phyloP scores from a whole-genome alignment of 305 asterid genomes.

The Striga hermonthica region DNA sequence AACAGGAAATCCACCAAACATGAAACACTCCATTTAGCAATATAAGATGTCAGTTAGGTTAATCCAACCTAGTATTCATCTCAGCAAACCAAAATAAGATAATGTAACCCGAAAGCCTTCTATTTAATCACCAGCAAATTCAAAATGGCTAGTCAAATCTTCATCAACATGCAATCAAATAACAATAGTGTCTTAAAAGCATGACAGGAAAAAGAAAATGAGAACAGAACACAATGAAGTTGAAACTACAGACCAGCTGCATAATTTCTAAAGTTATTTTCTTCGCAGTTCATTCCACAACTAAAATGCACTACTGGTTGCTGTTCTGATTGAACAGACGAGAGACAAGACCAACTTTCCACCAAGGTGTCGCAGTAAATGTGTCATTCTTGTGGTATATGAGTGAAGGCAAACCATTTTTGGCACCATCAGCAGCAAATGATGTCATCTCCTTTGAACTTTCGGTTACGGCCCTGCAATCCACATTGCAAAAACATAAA shows the following conservation, averaged over 20 bases:
- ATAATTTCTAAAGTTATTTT: background rate
- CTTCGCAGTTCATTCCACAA: background rate
- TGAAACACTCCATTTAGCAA: too few relatives aligned
- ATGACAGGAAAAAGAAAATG: too few relatives aligned
- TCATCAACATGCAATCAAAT: background rate
- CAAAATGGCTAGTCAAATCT: background rate
- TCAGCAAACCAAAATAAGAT: background rate
- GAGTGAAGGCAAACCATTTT: constrained; percentile 47
- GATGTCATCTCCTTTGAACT: constrained; percentile 44
- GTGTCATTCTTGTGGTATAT: constrained; percentile 49
- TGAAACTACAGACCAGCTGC: background rate
- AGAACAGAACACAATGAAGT: too few relatives aligned
- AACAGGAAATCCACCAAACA: too few relatives aligned
- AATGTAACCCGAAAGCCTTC: background rate
- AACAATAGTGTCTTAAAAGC: background rate
- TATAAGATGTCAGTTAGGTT: too few relatives aligned
- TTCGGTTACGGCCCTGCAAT: constrained; percentile 44
- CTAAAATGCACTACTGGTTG: constrained; percentile 25
- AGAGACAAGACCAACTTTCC: constrained; percentile 67
- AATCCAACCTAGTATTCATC: background rate
- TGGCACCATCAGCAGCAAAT: constrained; percentile 28
- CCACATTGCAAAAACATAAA: constrained; percentile 15
- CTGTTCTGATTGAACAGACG: constrained; percentile 45
- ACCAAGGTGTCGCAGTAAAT: constrained; percentile 66
- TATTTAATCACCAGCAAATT: background rate